These are phyloP conservation scores for Chrysanthemum seticuspe DNA, from an alignment of 129 eudicot genomes.

Conservation along the genomic window DNA sequence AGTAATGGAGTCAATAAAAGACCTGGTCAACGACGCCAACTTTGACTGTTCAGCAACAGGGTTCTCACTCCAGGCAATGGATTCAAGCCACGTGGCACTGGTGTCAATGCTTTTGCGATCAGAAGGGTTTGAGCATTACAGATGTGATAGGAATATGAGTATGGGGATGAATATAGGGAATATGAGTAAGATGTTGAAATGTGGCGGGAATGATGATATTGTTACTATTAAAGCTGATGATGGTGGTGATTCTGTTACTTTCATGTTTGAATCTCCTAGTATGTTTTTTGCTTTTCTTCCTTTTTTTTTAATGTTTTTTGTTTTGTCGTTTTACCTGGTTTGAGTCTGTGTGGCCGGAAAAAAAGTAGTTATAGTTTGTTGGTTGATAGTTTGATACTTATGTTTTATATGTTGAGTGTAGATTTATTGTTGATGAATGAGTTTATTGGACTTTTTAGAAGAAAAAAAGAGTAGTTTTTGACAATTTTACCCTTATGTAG, in stretches of 20 bases:
- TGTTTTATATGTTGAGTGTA: no score
- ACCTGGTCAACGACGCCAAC: slow-evolving; percentile 84
- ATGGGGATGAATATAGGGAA: slow-evolving; percentile 90
- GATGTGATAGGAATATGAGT: slow-evolving; percentile 79
- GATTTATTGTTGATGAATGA: no score
- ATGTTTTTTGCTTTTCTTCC: not conserved
- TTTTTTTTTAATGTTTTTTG: not conserved
- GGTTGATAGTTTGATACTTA: no score
- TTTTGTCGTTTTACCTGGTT: not conserved
- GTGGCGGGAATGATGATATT: slow-evolving; percentile 86
- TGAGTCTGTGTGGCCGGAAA: not conserved
- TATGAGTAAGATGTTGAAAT: slow-evolving; percentile 79
- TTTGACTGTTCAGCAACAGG: slow-evolving; percentile 89
- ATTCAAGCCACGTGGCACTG: slow-evolving; percentile 91
- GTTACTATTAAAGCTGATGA: slow-evolving; percentile 85
- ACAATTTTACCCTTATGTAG: no score
- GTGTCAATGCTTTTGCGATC: slow-evolving; percentile 81
- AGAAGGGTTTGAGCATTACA: slow-evolving; percentile 90
- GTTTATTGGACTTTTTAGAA: no score
- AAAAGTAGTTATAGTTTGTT: no score
- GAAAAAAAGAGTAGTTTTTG: no score
- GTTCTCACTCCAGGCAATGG: slow-evolving; percentile 94
- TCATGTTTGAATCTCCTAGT: slow-evolving; percentile 96
- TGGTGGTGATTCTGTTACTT: slow-evolving; percentile 83
- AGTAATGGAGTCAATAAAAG: slow-evolving; percentile 80